Conservation (phyloP, 805 yeast species). For the Monosporozyma siamensis region DNA sequence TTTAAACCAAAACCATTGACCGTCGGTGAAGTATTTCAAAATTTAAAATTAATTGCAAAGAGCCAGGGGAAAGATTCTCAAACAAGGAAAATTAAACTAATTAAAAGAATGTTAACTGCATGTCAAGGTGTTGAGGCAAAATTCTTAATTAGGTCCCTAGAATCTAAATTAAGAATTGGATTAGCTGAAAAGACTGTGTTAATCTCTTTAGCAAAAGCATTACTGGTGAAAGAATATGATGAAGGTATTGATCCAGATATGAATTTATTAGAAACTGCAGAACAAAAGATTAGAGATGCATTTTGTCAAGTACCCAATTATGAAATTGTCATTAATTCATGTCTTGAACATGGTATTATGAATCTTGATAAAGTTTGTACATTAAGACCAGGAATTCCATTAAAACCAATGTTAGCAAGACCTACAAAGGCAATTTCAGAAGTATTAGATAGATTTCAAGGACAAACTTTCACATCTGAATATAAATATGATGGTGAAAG, state of each 20-base stretch:
- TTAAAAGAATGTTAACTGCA: conserved; percentile 76
- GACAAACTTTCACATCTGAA: conserved; percentile 83
- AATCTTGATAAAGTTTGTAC: conserved; percentile 59
- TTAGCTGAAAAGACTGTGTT: conserved; percentile 90
- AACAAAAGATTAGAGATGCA: conserved; percentile 72
- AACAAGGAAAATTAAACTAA: conserved; percentile 61
- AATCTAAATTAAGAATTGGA: conserved; percentile 88
- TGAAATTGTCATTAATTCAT: conserved; percentile 60
- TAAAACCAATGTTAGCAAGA: conserved; percentile 96
- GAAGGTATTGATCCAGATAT: conserved; percentile 28
- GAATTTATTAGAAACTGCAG: conserved; percentile 52
- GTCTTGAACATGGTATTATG: conserved; percentile 58
- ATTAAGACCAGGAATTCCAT: conserved; percentile 84
- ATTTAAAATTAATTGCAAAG: conserved; percentile 67
- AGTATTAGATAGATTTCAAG: conserved; percentile 79
- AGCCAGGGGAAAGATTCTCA: conserved; percentile 78
- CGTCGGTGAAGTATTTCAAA: conserved; percentile 61
- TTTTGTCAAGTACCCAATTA: conserved; percentile 88
- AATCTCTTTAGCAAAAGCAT: conserved; percentile 75
- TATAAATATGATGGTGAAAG: conserved; percentile 97
- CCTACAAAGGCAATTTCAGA: conserved; percentile 94
- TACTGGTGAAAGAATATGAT: conserved; percentile 50
- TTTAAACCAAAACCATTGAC: conserved; percentile 80
- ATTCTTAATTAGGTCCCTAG: conserved; percentile 78
- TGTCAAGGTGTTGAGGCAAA: conserved; percentile 85